Conservation (phyloP, 371 early-diverging fungal species). For the Blastocladiella emersonii region DNA sequence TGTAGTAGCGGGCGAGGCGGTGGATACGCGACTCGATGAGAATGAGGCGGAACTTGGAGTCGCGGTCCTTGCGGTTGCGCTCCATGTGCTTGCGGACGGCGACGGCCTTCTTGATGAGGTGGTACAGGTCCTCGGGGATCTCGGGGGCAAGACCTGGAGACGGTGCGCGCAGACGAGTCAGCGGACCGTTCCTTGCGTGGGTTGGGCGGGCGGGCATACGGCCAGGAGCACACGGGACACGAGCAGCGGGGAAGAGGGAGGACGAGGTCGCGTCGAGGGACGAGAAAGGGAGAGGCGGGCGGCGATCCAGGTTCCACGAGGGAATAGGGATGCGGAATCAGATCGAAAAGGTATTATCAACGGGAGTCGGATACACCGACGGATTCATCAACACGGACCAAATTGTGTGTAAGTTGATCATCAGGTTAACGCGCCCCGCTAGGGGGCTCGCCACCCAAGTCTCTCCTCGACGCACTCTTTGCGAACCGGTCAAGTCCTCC, state of each 20-base stretch:
- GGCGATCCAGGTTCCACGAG: too few relatives aligned
- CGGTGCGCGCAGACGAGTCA: too few relatives aligned
- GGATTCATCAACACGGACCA: constrained; percentile 7
- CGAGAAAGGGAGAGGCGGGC: too few relatives aligned
- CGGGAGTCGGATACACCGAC: not conserved
- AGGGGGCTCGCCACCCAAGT: too few relatives aligned
- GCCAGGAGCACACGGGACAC: too few relatives aligned
- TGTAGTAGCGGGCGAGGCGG: constrained; percentile 99
- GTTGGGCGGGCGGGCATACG: too few relatives aligned
- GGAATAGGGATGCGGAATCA: not conserved
- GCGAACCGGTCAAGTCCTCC: too few relatives aligned
- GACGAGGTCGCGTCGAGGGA: not conserved
- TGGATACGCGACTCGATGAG: constrained; percentile 97
- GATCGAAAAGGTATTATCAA: not conserved
- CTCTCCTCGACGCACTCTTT: too few relatives aligned
- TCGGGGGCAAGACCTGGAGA: constrained; percentile 73
- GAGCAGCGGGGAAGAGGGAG: too few relatives aligned
- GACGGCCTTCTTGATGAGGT: constrained; percentile 99
- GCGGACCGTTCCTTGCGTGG: too few relatives aligned
- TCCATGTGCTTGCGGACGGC: constrained; percentile 98
- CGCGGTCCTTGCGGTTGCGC: constrained; percentile 97
- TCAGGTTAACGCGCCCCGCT: too few relatives aligned
- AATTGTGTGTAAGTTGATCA: constrained; percentile 6
- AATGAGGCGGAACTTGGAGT: constrained; percentile 99
- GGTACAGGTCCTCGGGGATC: constrained; percentile 99